phyloP scores from a whole-genome alignment of 1,284 basidiomycete species.

The Boletellus dicymbophilus region DNA sequence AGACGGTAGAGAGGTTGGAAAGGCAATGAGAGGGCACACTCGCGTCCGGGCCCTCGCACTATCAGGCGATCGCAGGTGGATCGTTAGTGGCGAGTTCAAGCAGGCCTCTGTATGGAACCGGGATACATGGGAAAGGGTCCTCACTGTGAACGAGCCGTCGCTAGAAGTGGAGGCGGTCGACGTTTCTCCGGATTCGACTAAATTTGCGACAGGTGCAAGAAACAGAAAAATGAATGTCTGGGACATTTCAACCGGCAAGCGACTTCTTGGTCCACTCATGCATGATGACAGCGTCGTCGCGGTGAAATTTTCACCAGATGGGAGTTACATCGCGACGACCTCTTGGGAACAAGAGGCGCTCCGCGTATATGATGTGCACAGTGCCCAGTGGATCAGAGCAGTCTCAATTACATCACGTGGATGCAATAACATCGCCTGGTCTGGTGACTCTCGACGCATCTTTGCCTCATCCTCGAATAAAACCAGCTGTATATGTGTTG shows the following conservation, averaged over 20 bases:
- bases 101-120: background rate
- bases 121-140: background rate
- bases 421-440: background rate
- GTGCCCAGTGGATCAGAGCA: background rate
- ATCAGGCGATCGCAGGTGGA: background rate
- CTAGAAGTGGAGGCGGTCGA: background rate
- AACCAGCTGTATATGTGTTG: background rate
- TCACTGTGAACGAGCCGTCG: background rate
- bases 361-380: background rate
- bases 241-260: background rate
- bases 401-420: no score
- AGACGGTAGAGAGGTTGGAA: background rate
- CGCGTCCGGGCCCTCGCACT: background rate
- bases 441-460: background rate
- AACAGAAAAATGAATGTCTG: background rate
- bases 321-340: background rate
- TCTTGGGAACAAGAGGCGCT: background rate
- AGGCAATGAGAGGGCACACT: background rate
- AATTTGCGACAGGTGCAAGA: background rate
- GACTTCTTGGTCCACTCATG: background rate
- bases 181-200: background rate
- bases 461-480: background rate
- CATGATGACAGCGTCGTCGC: background rate
- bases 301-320: background rate
- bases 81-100: background rate